These are phyloP conservation scores for Sporothrix phasma DNA, from an alignment of 2,329 filamentous ascomycete species.

Conservation along the genomic window DNA sequence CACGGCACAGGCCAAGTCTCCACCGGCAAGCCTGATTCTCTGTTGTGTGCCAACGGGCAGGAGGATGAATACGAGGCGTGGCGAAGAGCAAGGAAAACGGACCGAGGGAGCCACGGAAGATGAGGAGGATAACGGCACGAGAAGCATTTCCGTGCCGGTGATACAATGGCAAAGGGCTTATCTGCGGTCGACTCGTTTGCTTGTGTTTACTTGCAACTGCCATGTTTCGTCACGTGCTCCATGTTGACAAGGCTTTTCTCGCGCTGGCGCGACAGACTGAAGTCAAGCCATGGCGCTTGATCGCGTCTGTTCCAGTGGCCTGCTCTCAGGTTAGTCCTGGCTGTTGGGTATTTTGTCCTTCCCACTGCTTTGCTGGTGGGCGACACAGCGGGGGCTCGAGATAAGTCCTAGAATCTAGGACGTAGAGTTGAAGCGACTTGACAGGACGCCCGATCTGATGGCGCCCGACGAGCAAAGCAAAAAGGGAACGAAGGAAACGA, in stretches of 20 bases:
- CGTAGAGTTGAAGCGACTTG: background rate
- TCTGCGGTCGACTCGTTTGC: conserved; percentile 2
- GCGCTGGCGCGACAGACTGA: too few relatives aligned
- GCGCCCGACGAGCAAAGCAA: background rate
- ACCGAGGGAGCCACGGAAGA: background rate
- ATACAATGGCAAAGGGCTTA: background rate
- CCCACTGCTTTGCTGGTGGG: background rate
- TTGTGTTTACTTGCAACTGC: background rate
- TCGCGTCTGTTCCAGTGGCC: background rate
- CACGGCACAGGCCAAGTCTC: background rate
- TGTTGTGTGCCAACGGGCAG: background rate
- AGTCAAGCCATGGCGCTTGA: background rate
- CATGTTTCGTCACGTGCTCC: conserved; percentile 5
- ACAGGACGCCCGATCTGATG: background rate
- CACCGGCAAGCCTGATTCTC: conserved; percentile 1
- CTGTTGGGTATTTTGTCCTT: background rate
- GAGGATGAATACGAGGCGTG: background rate
- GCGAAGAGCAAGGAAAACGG: background rate
- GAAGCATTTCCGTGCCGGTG: too few relatives aligned
- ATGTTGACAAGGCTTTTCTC: too few relatives aligned
- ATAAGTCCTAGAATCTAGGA: conserved; percentile 8
- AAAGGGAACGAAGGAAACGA: background rate
- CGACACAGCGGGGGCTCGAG: background rate
- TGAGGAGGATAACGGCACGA: background rate
- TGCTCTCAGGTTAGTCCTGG: background rate